These are phyloP conservation scores for Trypanosoma grayi DNA, from an alignment of 208 protist genomes.

Conservation along the genomic window DNA sequence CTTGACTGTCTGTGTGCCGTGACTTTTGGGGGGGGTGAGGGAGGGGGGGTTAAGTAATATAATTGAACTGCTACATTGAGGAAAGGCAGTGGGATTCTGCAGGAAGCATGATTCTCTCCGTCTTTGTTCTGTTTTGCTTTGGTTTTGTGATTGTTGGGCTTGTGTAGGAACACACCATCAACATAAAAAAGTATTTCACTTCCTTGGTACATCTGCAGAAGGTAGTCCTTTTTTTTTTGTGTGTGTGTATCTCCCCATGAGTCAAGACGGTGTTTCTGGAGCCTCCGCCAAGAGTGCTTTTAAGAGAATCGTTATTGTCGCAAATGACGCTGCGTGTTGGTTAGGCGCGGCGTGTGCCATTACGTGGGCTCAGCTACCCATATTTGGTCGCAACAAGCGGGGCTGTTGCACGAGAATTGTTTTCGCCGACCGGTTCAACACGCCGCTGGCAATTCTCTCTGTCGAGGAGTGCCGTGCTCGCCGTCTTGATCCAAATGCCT, in stretches of 20 bases:
- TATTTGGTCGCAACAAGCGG: background rate
- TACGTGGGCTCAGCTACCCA: background rate
- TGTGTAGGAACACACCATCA: too few species aligned
- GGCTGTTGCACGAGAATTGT: background rate
- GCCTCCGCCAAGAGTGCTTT: background rate
- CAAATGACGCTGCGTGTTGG: constrained; percentile 6
- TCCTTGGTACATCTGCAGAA: too few species aligned
- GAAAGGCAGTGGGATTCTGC: too few species aligned
- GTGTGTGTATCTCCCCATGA: constrained; percentile 1
- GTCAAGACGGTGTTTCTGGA: background rate
- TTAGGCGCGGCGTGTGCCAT: constrained; percentile 13
- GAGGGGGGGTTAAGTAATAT: too few species aligned
- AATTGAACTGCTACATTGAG: too few species aligned
- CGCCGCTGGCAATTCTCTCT: background rate
- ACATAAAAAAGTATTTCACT: too few species aligned
- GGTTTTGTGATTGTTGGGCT: too few species aligned
- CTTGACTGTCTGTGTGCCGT: too few species aligned
- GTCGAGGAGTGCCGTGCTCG: background rate
- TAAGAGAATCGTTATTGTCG: constrained; percentile 18
- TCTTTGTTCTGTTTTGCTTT: too few species aligned
- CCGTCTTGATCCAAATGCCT: background rate
- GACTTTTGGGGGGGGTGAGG: too few species aligned
- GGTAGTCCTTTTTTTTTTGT: too few species aligned
- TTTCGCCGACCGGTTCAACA: background rate
- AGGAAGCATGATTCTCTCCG: too few species aligned